These are phyloP conservation scores for Prunus davidiana DNA, from an alignment of 306 rosid species.

Conservation along the genomic window DNA sequence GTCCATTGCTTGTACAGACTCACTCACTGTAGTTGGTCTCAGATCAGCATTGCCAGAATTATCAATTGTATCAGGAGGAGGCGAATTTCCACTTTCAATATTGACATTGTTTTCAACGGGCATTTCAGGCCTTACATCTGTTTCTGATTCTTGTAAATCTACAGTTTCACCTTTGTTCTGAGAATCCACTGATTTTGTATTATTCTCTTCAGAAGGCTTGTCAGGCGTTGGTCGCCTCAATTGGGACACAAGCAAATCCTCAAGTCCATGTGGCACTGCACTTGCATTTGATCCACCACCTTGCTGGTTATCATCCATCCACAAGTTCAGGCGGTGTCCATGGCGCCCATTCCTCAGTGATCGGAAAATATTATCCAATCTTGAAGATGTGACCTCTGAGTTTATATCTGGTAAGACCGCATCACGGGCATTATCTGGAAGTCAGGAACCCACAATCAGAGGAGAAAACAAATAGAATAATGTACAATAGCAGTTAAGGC, in stretches of 20 bases:
- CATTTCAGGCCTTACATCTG: slow-evolving; percentile 42
- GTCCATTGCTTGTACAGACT: slow-evolving; percentile 45
- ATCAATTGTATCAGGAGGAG: slow-evolving; percentile 31
- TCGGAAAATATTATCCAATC: slow-evolving; percentile 78
- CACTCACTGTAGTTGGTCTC: slow-evolving; percentile 52
- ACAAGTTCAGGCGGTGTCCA: slow-evolving; percentile 80
- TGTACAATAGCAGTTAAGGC: background rate
- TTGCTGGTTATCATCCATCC: slow-evolving; percentile 78
- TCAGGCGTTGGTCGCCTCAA: slow-evolving; percentile 72
- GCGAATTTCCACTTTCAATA: slow-evolving; percentile 40
- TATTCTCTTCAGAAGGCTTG: slow-evolving; percentile 52
- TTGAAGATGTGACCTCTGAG: slow-evolving; percentile 59
- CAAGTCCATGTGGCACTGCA: slow-evolving; percentile 78
- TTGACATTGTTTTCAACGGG: slow-evolving; percentile 50
- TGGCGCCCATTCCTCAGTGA: slow-evolving; percentile 94
- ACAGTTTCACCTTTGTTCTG: slow-evolving; percentile 43
- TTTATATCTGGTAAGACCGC: slow-evolving; percentile 46
- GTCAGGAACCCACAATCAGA: slow-evolving; percentile 4
- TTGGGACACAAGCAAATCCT: slow-evolving; percentile 82
- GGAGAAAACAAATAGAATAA: background rate
- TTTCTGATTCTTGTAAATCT: slow-evolving; percentile 50
- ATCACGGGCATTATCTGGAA: slow-evolving; percentile 46
- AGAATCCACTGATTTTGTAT: slow-evolving; percentile 34
- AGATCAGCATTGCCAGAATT: slow-evolving; percentile 34
- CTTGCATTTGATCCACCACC: slow-evolving; percentile 66